Conservation (phyloP, 306 rosid species). For the Prunus davidiana region DNA sequence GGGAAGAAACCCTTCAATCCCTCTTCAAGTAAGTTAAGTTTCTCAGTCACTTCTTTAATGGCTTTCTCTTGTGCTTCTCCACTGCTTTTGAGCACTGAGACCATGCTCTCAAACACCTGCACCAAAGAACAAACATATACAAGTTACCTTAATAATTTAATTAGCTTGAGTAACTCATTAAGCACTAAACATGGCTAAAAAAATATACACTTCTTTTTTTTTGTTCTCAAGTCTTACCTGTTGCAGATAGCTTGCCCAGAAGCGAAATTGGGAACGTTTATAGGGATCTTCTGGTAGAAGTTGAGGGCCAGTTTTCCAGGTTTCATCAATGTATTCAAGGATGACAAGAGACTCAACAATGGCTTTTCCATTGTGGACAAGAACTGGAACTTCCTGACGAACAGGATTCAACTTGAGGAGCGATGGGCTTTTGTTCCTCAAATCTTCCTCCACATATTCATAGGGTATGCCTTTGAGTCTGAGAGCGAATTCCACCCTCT, state of each 20-base stretch:
- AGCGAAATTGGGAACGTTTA: slow-evolving; percentile 8
- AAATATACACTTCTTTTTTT: neutral
- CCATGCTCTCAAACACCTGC: slow-evolving; percentile 11
- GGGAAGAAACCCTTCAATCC: slow-evolving; percentile 11
- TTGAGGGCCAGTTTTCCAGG: slow-evolving; percentile 15
- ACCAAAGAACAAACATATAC: neutral
- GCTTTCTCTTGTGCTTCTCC: slow-evolving; percentile 17
- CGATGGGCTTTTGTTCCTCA: slow-evolving; percentile 16
- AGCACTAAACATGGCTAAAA: neutral
- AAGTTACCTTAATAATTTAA: neutral
- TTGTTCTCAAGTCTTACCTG: neutral
- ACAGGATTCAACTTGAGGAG: slow-evolving; percentile 19
- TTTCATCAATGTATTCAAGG: slow-evolving; percentile 23
- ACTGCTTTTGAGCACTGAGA: neutral
- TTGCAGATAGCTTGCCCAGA: slow-evolving; percentile 15
- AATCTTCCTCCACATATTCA: slow-evolving; percentile 19
- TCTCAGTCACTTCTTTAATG: slow-evolving; percentile 1
- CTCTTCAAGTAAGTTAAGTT: slow-evolving; percentile 10
- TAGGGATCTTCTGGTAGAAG: slow-evolving; percentile 22
- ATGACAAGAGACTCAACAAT: slow-evolving; percentile 19
- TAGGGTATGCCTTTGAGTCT: slow-evolving; percentile 20
- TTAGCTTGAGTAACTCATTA: neutral
- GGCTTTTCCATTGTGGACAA: slow-evolving; percentile 26
- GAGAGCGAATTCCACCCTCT: slow-evolving; percentile 28
- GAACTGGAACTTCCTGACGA: slow-evolving; percentile 19